Conservation (phyloP, 257 asterid genomes). For the Salvia splendens region DNA sequence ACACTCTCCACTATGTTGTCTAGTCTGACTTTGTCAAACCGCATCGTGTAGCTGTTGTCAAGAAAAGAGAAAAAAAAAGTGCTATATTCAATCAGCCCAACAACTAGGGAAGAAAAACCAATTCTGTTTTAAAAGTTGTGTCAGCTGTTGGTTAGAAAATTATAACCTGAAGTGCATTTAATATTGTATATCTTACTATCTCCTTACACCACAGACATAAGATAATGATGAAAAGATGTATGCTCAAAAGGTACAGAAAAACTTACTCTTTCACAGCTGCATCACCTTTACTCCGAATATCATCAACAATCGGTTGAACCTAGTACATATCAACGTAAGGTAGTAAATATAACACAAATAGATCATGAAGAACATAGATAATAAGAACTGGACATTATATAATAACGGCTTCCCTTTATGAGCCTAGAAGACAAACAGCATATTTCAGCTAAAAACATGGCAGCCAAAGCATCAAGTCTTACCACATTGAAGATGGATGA, state of each 20-base stretch:
- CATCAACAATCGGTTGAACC: slow-evolving; percentile 98
- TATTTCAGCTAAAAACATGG: not conserved
- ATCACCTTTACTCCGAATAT: slow-evolving; percentile 80
- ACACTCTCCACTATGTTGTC: slow-evolving; percentile 70
- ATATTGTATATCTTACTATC: slow-evolving; percentile 2
- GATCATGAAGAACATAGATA: not conserved
- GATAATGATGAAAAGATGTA: slow-evolving; percentile 26
- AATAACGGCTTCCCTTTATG: slow-evolving; percentile 11
- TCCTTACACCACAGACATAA: slow-evolving; percentile 12
- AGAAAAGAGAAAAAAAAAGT: not conserved
- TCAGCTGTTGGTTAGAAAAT: slow-evolving; percentile 3
- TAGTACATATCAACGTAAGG: slow-evolving; percentile 28
- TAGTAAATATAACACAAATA: slow-evolving; percentile 12
- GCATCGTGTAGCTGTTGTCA: slow-evolving; percentile 67
- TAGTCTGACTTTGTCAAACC: slow-evolving; percentile 82
- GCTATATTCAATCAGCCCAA: slow-evolving; percentile 5
- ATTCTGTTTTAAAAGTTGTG: not conserved
- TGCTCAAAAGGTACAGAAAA: slow-evolving; percentile 36
- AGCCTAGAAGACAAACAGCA: slow-evolving; percentile 1
- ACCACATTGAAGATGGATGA: slow-evolving; percentile 76
- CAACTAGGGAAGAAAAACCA: not conserved
- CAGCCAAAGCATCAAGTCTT: slow-evolving; percentile 38
- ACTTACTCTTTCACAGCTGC: slow-evolving; percentile 92
- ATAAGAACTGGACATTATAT: slow-evolving; percentile 17
- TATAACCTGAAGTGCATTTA: not conserved